phyloP scores from a whole-genome alignment of 768 basidiomycete species.

The Mycena latifolia region DNA sequence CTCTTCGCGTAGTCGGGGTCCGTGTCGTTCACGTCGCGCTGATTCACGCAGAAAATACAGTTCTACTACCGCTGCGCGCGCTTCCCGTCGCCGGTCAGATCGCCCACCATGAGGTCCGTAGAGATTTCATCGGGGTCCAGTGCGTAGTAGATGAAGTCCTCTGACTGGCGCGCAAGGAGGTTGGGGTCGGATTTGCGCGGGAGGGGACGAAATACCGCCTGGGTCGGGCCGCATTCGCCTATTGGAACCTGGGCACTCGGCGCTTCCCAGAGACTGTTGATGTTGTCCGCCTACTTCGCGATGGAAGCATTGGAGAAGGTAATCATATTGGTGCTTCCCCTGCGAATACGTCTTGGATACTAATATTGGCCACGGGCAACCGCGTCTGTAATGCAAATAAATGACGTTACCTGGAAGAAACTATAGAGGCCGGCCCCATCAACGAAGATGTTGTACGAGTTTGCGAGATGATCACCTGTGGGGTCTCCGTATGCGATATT shows the following conservation, averaged over 20 bases:
- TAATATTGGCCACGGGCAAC: neutral
- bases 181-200: neutral
- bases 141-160: neutral
- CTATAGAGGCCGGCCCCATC: conserved; percentile 67
- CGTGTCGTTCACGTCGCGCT: neutral
- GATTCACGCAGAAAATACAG: conserved; percentile 23
- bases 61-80: conserved; percentile 3
- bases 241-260: neutral
- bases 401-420: conserved; percentile 64
- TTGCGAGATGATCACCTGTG: too few relatives aligned
- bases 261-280: conserved; percentile 46
- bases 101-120: conserved; percentile 14
- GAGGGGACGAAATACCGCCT: neutral
- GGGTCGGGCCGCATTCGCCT: neutral
- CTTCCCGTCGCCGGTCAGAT: neutral
- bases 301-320: conserved; percentile 49
- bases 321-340: conserved; percentile 55
- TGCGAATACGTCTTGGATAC: conserved; percentile 6
- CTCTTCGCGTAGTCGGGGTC: conserved; percentile 17
- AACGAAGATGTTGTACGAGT: conserved; percentile 58
- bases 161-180: neutral
- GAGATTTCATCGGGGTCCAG: neutral
- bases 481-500: too few relatives aligned
- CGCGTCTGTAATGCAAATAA: conserved; percentile 17
- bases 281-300: conserved; percentile 52